Evolutionary conservation across 2,329 filamentous ascomycete genomes (phyloP), one percentile per base, ranked within the genome.

Genomic region (Mycosphaerella arachidis): DNA sequence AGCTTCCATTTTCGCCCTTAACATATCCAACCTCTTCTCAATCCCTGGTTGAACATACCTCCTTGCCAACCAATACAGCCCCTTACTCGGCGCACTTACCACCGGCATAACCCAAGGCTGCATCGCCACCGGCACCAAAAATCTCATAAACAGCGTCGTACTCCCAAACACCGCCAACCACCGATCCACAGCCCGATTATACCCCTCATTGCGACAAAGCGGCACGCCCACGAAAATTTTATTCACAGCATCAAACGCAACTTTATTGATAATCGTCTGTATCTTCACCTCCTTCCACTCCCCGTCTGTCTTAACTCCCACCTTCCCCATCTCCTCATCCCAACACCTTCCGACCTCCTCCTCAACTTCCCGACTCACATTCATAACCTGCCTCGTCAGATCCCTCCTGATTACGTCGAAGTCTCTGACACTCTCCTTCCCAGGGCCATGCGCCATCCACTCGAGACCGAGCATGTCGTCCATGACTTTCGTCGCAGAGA

Each of bases 221-320:
- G 62, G 60, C 12, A 53, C n/a, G 13, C 62, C 62, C 16, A 64
- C 57, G 10, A 67, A 62, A 24, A 66, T 61, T 4, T 60, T 53
- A 27, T 67, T 67, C 0, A 62, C 57, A 4, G 62, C 60, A 12
- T 58, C 57, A 37, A 65, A 66, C 8, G 63, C 56, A 5, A 66
- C 48, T 20, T 58, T 58, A 9, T 54, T 53, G 20, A 63, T 29
- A 1, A 58, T 53, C 7, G 48, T 58, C 53, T 65, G 53, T 8
- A 61, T 40, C 7, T 55, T 48, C 13, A 67, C 50, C 6, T 55
- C 53, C 20, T 30, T 56, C 37, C 52, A 53, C 16, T 59, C 54
- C 13, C 35, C 7, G 4, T 40, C 35, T 40, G 24, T 24, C 13
- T 16, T 13, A 6, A 9, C 35, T 40, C 24, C 20, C 6, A 29